Evolutionary conservation across 352 stramenopile species (phyloP).

Genomic region (Pythium graminicola): DNA sequence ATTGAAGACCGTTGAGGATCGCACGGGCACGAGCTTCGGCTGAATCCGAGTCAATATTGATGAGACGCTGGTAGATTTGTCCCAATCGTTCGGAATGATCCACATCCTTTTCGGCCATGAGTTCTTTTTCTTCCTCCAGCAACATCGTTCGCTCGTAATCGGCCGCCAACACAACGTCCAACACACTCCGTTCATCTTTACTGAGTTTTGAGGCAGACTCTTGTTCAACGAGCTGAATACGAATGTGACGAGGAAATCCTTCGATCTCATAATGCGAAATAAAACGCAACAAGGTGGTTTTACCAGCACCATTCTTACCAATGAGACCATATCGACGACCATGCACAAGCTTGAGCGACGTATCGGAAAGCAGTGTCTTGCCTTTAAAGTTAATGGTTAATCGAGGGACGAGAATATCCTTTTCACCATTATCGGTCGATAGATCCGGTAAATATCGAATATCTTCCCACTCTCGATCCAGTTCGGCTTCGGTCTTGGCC

Average conservation of each 20-base stretch:
- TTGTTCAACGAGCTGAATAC: slow-evolving; percentile 95
- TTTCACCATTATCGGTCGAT: slow-evolving; percentile 70
- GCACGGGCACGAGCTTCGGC: slow-evolving; percentile 85
- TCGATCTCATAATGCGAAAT: slow-evolving; percentile 96
- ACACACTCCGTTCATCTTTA: slow-evolving; percentile 75
- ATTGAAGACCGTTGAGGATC: slow-evolving; percentile 93
- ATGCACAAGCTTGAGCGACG: slow-evolving; percentile 79
- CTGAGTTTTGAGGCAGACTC: slow-evolving; percentile 87
- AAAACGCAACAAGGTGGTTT: slow-evolving; percentile 94
- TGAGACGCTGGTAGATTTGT: slow-evolving; percentile 83
- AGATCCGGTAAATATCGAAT: slow-evolving; percentile 66
- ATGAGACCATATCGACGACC: slow-evolving; percentile 90
- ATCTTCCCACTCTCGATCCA: slow-evolving; percentile 78
- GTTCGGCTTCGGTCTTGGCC: slow-evolving; percentile 48
- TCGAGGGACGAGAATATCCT: slow-evolving; percentile 84
- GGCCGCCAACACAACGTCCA: slow-evolving; percentile 92
- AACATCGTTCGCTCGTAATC: slow-evolving; percentile 93
- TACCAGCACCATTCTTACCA: slow-evolving; percentile 89
- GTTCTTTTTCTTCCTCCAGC: slow-evolving; percentile 90
- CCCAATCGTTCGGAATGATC: slow-evolving; percentile 57
- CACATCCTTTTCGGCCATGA: slow-evolving; percentile 60
- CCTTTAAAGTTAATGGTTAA: slow-evolving; percentile 89
- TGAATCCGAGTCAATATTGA: slow-evolving; percentile 86
- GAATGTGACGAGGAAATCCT: slow-evolving; percentile 93
- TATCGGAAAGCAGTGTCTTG: slow-evolving; percentile 83